Conservation (phyloP, 108 stramenopile species). For the Pseudonitzschia delicatissima region DNA sequence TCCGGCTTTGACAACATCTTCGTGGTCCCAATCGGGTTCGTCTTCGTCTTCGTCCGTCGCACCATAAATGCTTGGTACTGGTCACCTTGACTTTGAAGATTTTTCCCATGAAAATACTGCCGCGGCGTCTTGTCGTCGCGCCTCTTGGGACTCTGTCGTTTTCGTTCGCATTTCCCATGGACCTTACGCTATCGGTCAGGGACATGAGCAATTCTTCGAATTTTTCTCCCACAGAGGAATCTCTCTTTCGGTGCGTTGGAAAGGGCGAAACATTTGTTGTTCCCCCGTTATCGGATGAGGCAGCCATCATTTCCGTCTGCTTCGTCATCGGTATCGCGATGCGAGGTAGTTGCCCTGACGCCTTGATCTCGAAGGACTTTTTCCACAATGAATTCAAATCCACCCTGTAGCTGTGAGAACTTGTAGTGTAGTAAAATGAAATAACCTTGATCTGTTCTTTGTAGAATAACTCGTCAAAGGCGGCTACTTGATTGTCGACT, state of each 20-base stretch:
- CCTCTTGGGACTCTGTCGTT: background rate
- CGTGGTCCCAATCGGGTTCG: slow-evolving; percentile 16
- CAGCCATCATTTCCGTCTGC: background rate
- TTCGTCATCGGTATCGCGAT: background rate
- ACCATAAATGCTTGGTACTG: background rate
- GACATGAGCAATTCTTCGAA: background rate
- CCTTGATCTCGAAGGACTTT: slow-evolving; percentile 28
- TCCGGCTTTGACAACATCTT: slow-evolving; percentile 43
- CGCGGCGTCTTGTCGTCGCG: background rate
- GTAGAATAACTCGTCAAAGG: slow-evolving; percentile 38
- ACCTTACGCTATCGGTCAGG: slow-evolving; percentile 4
- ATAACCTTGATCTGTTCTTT: slow-evolving; percentile 57
- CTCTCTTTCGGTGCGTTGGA: slow-evolving; percentile 6
- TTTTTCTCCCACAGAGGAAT: background rate
- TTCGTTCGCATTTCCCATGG: background rate
- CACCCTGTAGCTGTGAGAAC: slow-evolving; percentile 52
- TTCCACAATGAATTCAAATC: slow-evolving; percentile 59
- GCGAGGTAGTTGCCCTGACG: background rate
- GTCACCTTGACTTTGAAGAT: background rate
- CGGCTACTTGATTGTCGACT: slow-evolving; percentile 14
- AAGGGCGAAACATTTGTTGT: slow-evolving; percentile 5
- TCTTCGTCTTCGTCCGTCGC: slow-evolving; percentile 23
- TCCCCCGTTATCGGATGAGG: background rate
- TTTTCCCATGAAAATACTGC: slow-evolving; percentile 2
- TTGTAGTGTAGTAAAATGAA: slow-evolving; percentile 57